These are phyloP conservation scores for Sistotremastrum suecicum DNA, from an alignment of 768 basidiomycete genomes.

Conservation along the genomic window DNA sequence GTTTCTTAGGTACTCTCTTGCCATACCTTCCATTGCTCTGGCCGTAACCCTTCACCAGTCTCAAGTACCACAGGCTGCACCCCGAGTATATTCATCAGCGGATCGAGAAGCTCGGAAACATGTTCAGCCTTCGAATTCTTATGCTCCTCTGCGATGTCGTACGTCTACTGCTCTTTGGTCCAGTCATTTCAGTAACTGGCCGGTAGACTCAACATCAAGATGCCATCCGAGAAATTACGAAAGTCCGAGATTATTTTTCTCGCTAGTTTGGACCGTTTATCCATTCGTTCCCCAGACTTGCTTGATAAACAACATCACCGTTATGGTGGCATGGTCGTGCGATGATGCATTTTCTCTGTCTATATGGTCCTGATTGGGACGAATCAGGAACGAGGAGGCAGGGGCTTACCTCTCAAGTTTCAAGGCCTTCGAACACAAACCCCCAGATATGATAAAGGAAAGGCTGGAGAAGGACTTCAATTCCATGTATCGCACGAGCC, in stretches of 20 bases:
- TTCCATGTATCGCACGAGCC: conserved; percentile 62
- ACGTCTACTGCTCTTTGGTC: conserved; percentile 17
- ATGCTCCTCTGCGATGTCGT: conserved; percentile 89
- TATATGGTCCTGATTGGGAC: neutral
- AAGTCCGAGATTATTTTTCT: conserved; percentile 26
- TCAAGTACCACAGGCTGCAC: conserved; percentile 91
- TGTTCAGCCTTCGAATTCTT: conserved; percentile 74
- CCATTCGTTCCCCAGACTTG: conserved; percentile 38
- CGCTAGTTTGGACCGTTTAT: conserved; percentile 2
- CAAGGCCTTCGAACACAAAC: conserved; percentile 89
- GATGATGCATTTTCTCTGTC: conserved; percentile 11
- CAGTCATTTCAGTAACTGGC: neutral
- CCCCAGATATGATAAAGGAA: conserved; percentile 90
- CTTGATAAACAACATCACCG: conserved; percentile 84
- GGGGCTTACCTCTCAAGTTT: conserved; percentile 82
- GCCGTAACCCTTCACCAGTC: conserved; percentile 25
- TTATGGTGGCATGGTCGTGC: conserved; percentile 87
- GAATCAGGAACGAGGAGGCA: conserved; percentile 72
- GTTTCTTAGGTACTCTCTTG: conserved; percentile 58
- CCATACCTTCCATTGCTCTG: neutral
- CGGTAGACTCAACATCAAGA: conserved; percentile 79
- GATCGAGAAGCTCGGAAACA: conserved; percentile 71
- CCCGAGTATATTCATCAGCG: conserved; percentile 93
- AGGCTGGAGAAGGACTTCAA: conserved; percentile 81
- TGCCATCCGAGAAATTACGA: conserved; percentile 84